Evolutionary conservation across 2,329 filamentous ascomycete genomes (phyloP), one percentile per base, ranked within the genome.

Genomic region (Monosporascus sp.): DNA sequence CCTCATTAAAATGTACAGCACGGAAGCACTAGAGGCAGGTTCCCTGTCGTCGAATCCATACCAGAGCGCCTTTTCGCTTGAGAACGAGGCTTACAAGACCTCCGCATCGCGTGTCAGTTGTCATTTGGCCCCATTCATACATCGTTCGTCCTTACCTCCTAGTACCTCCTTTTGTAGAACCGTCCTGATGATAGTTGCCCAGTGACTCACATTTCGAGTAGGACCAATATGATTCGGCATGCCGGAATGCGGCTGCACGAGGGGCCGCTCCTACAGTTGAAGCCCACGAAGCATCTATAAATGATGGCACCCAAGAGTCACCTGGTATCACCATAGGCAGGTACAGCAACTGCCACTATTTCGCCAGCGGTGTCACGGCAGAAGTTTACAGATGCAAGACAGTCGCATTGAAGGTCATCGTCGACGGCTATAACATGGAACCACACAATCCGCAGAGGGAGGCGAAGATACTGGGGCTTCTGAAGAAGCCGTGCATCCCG

Each of bases 371-470:
- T 20, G 75, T 93, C 14, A 94, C 90, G 56, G 94, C 93, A 18
- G 83, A 86, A 51, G 84, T 99, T 49, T 97, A 92, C 73, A 86
- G 86, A 61, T 84, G 84, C 41, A 72, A 68, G 22, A 62, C 72
- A 50, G 73, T 75, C 18, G 94, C 93, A 2, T 75, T 99, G 48
- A 99, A 99, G 68, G 84, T 97, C 54, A 96, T 94, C 37, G 84
- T 83, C 27, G 85, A 89, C 34, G 85, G 85, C 38, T 76, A 80
- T 51, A 84, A 87, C 72, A 79, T 85, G 38, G 84, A 88, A 54
- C 94, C 94, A 9, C 94, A 99, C 70, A 85, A 95, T 66, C 87
- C 90, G 1, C 74, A 79, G 47, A 84, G 89, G 44, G 94, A 99
- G 73, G 85, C 85, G 50, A 84, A 85, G 58, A 85, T 97, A 47